These are phyloP conservation scores for Metroxylon sagu DNA, from an alignment of 176 grass and related monocot genomes.

Conservation along the genomic window DNA sequence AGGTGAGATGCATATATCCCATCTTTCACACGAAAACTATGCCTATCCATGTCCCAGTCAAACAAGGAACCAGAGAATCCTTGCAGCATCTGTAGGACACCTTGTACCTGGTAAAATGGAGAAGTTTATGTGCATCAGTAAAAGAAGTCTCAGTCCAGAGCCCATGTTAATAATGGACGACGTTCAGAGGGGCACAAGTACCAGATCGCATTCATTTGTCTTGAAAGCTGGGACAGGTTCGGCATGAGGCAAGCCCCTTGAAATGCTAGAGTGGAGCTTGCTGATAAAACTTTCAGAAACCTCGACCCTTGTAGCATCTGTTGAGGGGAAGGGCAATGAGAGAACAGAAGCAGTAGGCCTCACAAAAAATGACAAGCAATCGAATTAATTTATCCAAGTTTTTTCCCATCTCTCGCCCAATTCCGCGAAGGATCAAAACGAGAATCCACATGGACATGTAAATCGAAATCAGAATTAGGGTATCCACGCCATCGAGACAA, in stretches of 20 bases:
- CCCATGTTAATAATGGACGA: not conserved
- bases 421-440: too few relatives aligned
- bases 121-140: not conserved
- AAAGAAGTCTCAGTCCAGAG: not conserved
- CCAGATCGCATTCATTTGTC: slow-evolving; percentile 65
- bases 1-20: slow-evolving; percentile 50
- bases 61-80: slow-evolving; percentile 51
- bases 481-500: not conserved
- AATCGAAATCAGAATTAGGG: not conserved
- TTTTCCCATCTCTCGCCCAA: too few relatives aligned
- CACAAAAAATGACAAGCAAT: too few relatives aligned
- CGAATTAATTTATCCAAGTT: too few relatives aligned
- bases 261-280: slow-evolving; percentile 62
- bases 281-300: slow-evolving; percentile 48
- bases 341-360: too few relatives aligned
- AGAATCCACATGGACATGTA: too few relatives aligned
- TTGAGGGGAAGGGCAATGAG: too few relatives aligned
- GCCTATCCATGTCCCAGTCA: slow-evolving; percentile 39
- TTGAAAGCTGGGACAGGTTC: slow-evolving; percentile 34
- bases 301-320: slow-evolving; percentile 22
- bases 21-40: slow-evolving; percentile 34
- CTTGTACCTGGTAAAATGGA: slow-evolving; percentile 36
- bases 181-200: slow-evolving; percentile 19
- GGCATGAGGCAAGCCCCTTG: slow-evolving; percentile 59
- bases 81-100: slow-evolving; percentile 72